Conservation (phyloP, 2,329 filamentous ascomycete genomes). For the Graphilbum fragrans region DNA sequence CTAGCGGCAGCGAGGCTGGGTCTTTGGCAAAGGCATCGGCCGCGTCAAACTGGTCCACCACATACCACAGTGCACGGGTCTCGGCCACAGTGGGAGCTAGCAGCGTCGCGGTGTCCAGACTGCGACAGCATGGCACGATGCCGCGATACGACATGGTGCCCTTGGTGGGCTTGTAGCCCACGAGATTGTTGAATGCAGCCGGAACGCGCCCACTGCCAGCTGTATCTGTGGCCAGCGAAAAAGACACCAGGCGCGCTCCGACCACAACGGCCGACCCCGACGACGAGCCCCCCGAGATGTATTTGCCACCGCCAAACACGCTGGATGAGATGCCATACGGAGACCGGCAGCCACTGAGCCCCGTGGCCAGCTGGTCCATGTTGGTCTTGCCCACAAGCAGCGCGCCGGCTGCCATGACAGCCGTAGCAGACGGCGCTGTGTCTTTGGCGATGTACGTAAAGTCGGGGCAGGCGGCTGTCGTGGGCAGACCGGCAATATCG, state of each 20-base stretch:
- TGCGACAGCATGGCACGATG: conserved; percentile 15
- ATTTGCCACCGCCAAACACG: conserved; percentile 21
- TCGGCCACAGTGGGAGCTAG: conserved; percentile 19
- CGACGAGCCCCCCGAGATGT: conserved; percentile 37
- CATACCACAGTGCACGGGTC: conserved; percentile 33
- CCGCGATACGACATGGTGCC: conserved; percentile 34
- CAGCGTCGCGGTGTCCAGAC: conserved; percentile 4
- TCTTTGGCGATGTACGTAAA: conserved; percentile 33
- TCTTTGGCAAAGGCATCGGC: conserved; percentile 29
- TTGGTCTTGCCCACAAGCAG: conserved; percentile 45
- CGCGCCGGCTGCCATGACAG: conserved; percentile 35
- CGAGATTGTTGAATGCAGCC: conserved; percentile 38
- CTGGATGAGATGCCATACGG: conserved; percentile 35
- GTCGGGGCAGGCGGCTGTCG: conserved; percentile 37
- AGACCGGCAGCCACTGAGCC: conserved; percentile 36
- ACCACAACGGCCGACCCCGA: conserved; percentile 44
- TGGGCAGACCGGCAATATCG: conserved; percentile 35
- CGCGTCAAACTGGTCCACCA: conserved; percentile 20
- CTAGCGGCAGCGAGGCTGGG: conserved; percentile 13
- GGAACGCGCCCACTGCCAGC: conserved; percentile 41
- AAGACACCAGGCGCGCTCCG: conserved; percentile 37
- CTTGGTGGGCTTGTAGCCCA: conserved; percentile 37
- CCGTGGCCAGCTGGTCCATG: conserved; percentile 51
- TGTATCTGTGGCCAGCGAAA: conserved; percentile 44
- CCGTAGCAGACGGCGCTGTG: conserved; percentile 34